Base-by-base conservation (phyloP, 1,284 basidiomycete species). In the Fomes fomentarius region DNA sequence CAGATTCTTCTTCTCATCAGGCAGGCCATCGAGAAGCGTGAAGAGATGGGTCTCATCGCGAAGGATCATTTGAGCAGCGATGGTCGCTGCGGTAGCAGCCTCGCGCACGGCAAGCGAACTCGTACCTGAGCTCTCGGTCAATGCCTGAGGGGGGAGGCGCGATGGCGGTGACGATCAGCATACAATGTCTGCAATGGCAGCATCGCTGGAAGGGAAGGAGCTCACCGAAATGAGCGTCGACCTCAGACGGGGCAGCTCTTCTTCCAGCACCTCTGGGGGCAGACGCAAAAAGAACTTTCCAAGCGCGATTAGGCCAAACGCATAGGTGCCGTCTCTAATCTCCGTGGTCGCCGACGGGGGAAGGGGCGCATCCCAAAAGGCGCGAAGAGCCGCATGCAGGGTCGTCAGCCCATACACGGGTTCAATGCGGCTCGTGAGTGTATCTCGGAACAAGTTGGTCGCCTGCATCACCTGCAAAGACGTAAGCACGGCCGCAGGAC, bases 1-100 rank as follows among this genome's bases (percentile, higher is more conserved):
- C 25, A 93, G 74, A 66, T 93, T 93, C 76, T 91, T 92, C 77
- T 93, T 91, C 64, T 91, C 90, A 58, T 91, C 87, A 12, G 87
- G 83, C 31, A 94, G 76, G 10, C 88, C 89, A 54, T 91, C 89
- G 35, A 93, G 74, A 26, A 94, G 79, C 24, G 82, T 76, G 63
- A 92, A 93, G 3, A 94, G 75, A 61, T 91, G 87, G 0, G 84
- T 83, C 67, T 93, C 91, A 65, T 93, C 91, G 30, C 83, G 82
- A 26, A 94, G 74, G 50, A 92, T 84, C 24, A 89, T 74, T 62
- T 93, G 91, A 0, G 90, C 87, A 19, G 89, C 85, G 56, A 92
- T 91, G 65, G 93, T 91, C 12, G 83, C 80, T 2, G 85, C 85
- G 12, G 91, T 90, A 1, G 89, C 89, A 0, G 91, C 87, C 69